Base-by-base conservation (phyloP, 1,139 yeast species). In the Saccharomyces hybrid region DNA sequence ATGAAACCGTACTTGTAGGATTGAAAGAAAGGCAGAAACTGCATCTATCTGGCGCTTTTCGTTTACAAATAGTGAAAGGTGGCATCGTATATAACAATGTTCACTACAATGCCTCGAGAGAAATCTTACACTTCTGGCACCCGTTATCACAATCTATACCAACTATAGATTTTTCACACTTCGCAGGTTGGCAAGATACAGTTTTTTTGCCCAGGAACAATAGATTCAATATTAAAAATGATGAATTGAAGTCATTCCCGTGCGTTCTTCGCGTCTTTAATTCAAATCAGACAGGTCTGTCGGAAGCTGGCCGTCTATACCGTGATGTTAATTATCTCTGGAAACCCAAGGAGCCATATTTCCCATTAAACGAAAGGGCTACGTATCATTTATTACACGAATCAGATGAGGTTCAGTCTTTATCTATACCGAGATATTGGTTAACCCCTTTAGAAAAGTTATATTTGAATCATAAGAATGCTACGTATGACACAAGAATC, bases 31-130 rank as follows among this genome's bases (percentile, higher is more conserved):
- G 72, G 47, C 86, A 87, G 61, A 72, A 70, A 44, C 60, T 88
- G 2, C 69, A 82, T 32, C 56, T 87, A 1, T 75, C 77, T 48
- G 96, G 96, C 0, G 83, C 80, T 59, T 84, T 78, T 61, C 64
- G 60, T 5, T 52, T 88, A 26, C 71, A 72, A 6, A 73, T 88
- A 0, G 75, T 79, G 52, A 73, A 81, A 61, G 96, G 96, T 16
- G 81, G 84, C 0, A 64, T 80, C 1, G 65, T 75, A 0, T 65
- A 83, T 8, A 74, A 86, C 50, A 86, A 86, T 38, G 76, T 80
- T 2, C 72, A 75, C 13, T 80, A 78, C 61, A 77, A 76, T 58
- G 72, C 83, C 1, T 68, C 73, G 30, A 66, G 73, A 23, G 58
- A 63, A 3, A 62, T 65, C 0, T 65, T 73, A 32, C 62, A 66